Evolutionary conservation across 352 stramenopile genomes (phyloP).

Genomic region (Globisporangium cystogenes): DNA sequence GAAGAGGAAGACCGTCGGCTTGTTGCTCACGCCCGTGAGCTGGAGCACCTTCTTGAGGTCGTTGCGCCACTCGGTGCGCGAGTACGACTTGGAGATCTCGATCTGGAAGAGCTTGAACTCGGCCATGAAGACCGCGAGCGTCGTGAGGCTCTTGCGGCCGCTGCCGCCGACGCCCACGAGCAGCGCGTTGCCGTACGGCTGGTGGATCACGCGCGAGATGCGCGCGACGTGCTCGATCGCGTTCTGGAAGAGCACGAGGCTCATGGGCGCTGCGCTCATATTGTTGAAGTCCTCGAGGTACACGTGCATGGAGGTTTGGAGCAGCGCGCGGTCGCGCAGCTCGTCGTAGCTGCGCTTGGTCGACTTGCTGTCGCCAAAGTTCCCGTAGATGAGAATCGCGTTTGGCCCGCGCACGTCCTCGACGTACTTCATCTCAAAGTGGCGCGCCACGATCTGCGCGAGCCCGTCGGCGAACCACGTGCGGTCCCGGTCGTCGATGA

Average conservation of each 20-base stretch:
- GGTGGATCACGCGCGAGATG: slow-evolving; percentile 91
- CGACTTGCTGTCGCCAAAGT: slow-evolving; percentile 81
- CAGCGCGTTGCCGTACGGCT: slow-evolving; percentile 92
- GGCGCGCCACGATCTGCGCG: slow-evolving; percentile 53
- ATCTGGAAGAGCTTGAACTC: slow-evolving; percentile 95
- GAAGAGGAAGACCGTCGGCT: slow-evolving; percentile 91
- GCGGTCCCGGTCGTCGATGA: slow-evolving; percentile 89
- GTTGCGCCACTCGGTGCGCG: slow-evolving; percentile 89
- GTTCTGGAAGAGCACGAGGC: slow-evolving; percentile 93
- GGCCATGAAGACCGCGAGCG: slow-evolving; percentile 91
- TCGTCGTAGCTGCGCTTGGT: slow-evolving; percentile 84
- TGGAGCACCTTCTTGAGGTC: slow-evolving; percentile 89
- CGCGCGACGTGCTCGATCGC: slow-evolving; percentile 93
- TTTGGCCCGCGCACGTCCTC: slow-evolving; percentile 55
- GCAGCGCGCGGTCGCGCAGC: slow-evolving; percentile 69
- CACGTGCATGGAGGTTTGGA: slow-evolving; percentile 85
- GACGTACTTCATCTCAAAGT: slow-evolving; percentile 81
- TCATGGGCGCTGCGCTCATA: slow-evolving; percentile 92
- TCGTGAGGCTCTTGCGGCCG: slow-evolving; percentile 91
- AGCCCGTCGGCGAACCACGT: slow-evolving; percentile 80
- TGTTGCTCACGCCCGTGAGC: slow-evolving; percentile 74
- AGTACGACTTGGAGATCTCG: slow-evolving; percentile 95
- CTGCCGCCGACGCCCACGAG: slow-evolving; percentile 92
- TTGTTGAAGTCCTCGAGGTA: slow-evolving; percentile 96
- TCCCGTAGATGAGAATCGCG: slow-evolving; percentile 81